Evolutionary conservation across 345 rosid species (phyloP).

Genomic region (Syzygium aqueum): DNA sequence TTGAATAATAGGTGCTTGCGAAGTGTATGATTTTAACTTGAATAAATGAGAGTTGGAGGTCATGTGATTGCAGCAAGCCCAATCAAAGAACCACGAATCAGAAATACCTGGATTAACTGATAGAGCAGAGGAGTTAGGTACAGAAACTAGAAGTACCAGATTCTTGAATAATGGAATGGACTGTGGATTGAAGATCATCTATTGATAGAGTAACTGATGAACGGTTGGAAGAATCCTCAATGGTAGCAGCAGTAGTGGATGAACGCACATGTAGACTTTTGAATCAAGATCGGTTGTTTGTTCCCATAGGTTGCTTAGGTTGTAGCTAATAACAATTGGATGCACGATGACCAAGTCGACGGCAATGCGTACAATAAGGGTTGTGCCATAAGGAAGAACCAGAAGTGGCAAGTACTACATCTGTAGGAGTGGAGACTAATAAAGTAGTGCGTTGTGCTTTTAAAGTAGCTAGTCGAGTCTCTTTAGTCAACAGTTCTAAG

Average conservation of each 20-base stretch:
- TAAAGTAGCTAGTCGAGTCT: background rate
- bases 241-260: background rate
- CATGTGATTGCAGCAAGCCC: background rate
- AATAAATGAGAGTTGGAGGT: background rate
- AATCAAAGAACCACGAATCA: background rate
- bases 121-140: background rate
- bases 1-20: background rate
- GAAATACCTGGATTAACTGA: fast-evolving
- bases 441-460: background rate
- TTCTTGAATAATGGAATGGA: background rate
- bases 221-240: background rate
- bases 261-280: fast-evolving
- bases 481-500: background rate
- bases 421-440: background rate
- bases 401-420: background rate
- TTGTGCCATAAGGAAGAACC: background rate
- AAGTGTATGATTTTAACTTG: too few relatives aligned
- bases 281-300: background rate
- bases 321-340: background rate
- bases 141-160: background rate
- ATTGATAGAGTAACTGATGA: background rate
- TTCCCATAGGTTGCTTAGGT: background rate
- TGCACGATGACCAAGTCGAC: background rate
- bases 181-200: background rate
- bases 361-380: background rate